Evolutionary conservation across 202 grass and related monocot genomes (phyloP).

Genomic region (Schoenoplectus tabernaemontani): DNA sequence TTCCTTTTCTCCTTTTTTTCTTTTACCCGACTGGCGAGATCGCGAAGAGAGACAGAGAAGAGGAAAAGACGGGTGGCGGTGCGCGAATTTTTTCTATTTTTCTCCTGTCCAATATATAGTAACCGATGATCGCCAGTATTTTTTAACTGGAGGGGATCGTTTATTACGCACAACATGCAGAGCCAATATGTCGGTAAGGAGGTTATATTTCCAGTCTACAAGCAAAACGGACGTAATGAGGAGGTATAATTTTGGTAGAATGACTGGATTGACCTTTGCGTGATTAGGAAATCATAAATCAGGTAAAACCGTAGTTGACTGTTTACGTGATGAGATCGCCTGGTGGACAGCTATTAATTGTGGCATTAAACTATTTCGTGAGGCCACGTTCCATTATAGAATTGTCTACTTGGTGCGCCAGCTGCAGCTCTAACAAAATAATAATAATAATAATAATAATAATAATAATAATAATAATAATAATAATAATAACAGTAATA

Average conservation of each 20-base stretch:
- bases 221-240: background rate
- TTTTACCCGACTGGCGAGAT: constrained; percentile 37
- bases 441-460: background rate
- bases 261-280: background rate
- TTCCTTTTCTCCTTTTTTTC: background rate
- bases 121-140: background rate
- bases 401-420: background rate
- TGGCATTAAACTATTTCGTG: background rate
- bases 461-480: too few species aligned
- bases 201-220: background rate
- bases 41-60: constrained; percentile 9
- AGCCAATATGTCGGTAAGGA: background rate
- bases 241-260: background rate
- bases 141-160: background rate
- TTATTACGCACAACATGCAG: background rate
- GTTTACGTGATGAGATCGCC: constrained; percentile 22
- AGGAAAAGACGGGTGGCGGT: constrained; percentile 42
- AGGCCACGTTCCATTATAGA: background rate
- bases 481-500: background rate
- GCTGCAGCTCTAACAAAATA: background rate
- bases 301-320: constrained; percentile 4
- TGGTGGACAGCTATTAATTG: constrained; percentile 5
- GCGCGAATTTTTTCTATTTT: constrained; percentile 52
- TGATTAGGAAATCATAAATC: background rate
- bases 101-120: background rate